These are phyloP conservation scores for Arthroderma uncinatum DNA, from an alignment of 2,329 filamentous ascomycete species.

Conservation along the genomic window DNA sequence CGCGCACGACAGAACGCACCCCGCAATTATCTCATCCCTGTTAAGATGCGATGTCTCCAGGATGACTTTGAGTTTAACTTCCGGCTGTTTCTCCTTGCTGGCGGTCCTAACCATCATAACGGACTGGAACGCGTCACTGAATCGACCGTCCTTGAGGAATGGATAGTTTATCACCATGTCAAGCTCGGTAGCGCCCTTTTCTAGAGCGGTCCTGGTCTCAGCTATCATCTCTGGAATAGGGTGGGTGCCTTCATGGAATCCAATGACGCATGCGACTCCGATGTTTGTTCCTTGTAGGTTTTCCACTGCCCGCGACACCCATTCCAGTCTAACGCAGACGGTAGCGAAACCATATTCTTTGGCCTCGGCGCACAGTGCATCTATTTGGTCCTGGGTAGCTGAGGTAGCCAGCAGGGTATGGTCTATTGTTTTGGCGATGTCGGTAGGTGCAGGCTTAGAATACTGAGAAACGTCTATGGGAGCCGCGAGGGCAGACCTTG, in stretches of 20 bases:
- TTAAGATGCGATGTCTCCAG: conserved; percentile 47
- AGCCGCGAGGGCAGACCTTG: neutral
- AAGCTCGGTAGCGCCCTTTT: conserved; percentile 44
- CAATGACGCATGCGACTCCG: conserved; percentile 48
- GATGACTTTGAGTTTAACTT: conserved; percentile 45
- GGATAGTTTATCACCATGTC: conserved; percentile 50
- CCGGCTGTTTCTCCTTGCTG: neutral
- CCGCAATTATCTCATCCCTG: conserved; percentile 42
- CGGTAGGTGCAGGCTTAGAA: conserved; percentile 13
- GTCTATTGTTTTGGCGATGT: conserved; percentile 31
- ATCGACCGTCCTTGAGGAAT: conserved; percentile 36
- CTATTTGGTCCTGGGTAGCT: conserved; percentile 39
- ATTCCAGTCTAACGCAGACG: conserved; percentile 47
- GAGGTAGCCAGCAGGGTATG: conserved; percentile 35
- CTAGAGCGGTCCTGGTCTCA: conserved; percentile 41
- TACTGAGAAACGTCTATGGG: neutral
- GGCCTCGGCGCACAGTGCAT: conserved; percentile 46
- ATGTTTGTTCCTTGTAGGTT: conserved; percentile 39
- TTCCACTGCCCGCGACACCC: conserved; percentile 41
- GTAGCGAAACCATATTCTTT: conserved; percentile 33
- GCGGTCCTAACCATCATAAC: conserved; percentile 42
- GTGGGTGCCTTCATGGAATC: conserved; percentile 50
- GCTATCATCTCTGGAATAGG: conserved; percentile 40
- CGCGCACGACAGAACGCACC: conserved; percentile 40
- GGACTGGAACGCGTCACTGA: conserved; percentile 43